These are phyloP conservation scores for Trichoderma sp. DNA, from an alignment of 2,329 filamentous ascomycete species.

Conservation along the genomic window DNA sequence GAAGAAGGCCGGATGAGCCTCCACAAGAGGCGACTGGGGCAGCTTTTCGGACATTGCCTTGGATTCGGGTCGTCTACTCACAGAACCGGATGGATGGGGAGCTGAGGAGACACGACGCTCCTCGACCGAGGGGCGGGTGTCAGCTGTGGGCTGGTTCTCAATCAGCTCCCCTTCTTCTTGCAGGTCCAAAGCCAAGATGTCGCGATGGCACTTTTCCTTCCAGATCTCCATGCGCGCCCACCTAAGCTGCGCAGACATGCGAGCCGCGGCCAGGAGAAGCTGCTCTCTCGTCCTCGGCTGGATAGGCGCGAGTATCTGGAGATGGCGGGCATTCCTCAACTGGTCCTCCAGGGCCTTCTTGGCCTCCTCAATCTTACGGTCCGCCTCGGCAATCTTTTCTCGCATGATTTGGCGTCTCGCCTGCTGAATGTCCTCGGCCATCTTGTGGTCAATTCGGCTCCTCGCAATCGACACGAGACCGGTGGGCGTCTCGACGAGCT, in stretches of 20 bases:
- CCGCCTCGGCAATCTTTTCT: constrained; percentile 79
- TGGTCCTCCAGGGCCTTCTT: constrained; percentile 81
- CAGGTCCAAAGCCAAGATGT: constrained; percentile 82
- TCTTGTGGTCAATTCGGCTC: constrained; percentile 74
- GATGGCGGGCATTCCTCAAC: constrained; percentile 84
- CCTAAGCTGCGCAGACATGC: constrained; percentile 84
- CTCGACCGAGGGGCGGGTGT: constrained; percentile 20
- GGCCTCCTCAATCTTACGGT: constrained; percentile 71
- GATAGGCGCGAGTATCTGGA: constrained; percentile 86
- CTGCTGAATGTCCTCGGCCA: constrained; percentile 82
- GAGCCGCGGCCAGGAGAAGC: constrained; percentile 79
- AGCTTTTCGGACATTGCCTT: constrained; percentile 35
- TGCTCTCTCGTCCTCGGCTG: constrained; percentile 87
- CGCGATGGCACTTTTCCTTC: constrained; percentile 86
- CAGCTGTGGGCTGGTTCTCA: constrained; percentile 34
- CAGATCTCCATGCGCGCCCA: constrained; percentile 95
- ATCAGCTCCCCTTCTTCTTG: constrained; percentile 65
- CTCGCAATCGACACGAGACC: constrained; percentile 75
- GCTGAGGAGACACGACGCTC: constrained; percentile 31
- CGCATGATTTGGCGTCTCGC: constrained; percentile 82
- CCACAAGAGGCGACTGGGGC: constrained; percentile 28
- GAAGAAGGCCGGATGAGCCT: constrained; percentile 31
- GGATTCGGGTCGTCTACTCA: constrained; percentile 33
- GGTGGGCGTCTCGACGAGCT: constrained; percentile 67
- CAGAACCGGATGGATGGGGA: constrained; percentile 28